Base-by-base conservation (phyloP, 2,329 filamentous ascomycete genomes). In the Botrytis paeoniae region DNA sequence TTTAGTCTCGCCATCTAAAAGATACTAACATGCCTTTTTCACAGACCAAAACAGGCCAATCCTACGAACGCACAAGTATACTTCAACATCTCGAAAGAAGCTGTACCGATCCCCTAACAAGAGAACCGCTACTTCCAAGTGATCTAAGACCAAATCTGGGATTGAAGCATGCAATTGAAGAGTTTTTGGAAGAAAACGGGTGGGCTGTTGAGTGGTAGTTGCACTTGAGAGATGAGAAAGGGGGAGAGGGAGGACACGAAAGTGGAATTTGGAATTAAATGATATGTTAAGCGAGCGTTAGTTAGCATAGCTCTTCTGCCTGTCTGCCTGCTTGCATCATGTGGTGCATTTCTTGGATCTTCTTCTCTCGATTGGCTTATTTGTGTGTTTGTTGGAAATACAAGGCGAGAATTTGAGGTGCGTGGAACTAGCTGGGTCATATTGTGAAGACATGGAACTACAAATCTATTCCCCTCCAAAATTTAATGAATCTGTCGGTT, bases 161-260 rank as follows among this genome's bases (percentile, higher is more conserved):
- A 0, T 85, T 98, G 73, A 93, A 91, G 81, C 88, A 93, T 70
- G 95, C 93, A 0, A 97, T 94, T 80, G 90, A 93, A 63, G 93
- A 96, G 77, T 98, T 97, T 78, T 84, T 98, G 73, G 87, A 92
- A 41, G 85, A 93, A 77, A 98, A 97, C 78, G 95, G 94, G 16
- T 97, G 96, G 93, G 94, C 94, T 0, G 94, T 93, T 57, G 95
- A 98, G 81, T 98, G 93, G 92, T 97, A 75, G 74, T 73, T 51
- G 20, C 1, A 9, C n/a, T 3, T 29, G 6, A 25, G 12, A 14
- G 66, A 61, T 16, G 25, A 3, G 39, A 35, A n/a, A 37, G 39
- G 3, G n/a, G 7, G 22, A 18, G 45, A 22, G 12, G 14, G 9
- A 39, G 25, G 39, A 20, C 4, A 9, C 0, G 20, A 32, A 48